A percentile compares a stretch with the other conserved stretches of the same genome.
Evolutionary conservation across 768 basidiomycete genomes (phyloP).

Genomic region (Russula foetens): DNA sequence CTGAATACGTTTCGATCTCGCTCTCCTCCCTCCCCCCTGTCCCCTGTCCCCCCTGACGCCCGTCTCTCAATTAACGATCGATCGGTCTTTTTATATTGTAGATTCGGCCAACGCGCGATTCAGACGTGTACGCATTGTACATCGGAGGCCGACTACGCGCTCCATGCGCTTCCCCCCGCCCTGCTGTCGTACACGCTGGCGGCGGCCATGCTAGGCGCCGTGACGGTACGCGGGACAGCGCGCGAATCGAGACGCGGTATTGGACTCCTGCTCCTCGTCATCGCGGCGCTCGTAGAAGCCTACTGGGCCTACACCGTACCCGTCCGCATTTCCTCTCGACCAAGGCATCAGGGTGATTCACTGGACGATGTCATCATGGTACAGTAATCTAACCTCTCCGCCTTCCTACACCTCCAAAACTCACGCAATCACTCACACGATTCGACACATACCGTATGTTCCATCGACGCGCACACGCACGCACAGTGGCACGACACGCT

Average conservation of each 20-base stretch:
- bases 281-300: slow-evolving; percentile 7
- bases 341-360: background rate
- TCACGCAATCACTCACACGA: no score
- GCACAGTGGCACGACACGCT: slow-evolving; percentile 16
- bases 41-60: no score
- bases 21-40: background rate
- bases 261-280: background rate
- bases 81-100: background rate
- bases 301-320: slow-evolving; percentile 12
- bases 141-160: slow-evolving; percentile 11
- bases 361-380: slow-evolving; percentile 13
- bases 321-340: slow-evolving; percentile 3
- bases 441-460: no score
- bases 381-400: background rate
- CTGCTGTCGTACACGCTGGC: slow-evolving; percentile 17
- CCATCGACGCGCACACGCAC: no score
- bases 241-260: slow-evolving; percentile 10
- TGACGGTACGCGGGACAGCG: slow-evolving; percentile 12
- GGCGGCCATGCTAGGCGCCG: slow-evolving; percentile 8
- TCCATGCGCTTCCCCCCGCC: slow-evolving; percentile 13
- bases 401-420: background rate
- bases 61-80: no score
- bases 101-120: slow-evolving; percentile 14
- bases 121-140: slow-evolving; percentile 18
- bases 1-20: no score